Base-by-base conservation (phyloP, 768 basidiomycete genomes). In the Sarcomyxa edulis region DNA sequence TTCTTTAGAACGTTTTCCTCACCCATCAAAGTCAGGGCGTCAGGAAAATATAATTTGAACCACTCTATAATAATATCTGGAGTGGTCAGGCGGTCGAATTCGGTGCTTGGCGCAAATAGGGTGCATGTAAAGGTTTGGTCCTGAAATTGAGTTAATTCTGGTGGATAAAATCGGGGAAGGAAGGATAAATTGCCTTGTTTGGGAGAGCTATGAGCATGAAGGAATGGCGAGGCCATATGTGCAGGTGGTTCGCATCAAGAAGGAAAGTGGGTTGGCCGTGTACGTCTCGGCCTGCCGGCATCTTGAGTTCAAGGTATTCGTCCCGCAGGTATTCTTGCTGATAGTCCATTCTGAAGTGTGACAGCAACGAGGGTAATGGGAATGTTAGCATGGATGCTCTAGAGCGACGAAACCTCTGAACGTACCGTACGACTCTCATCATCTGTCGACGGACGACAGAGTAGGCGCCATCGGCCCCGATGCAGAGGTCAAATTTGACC, bases 171-270 rank as follows among this genome's bases (percentile, higher is more conserved):
- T 47, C 40, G 40, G 32, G 29, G 35, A 34, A 35, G 52, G 45
- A 46, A 36, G 48, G 46, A 37, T 53, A 43, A 56, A 66, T 65
- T 65, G 95, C 95, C 74, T 88, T 84, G 71, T 99, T 99, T 49
- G 95, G 93, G 41, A 99, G 80, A 15, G 92, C 95, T 54, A 99
- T 97, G 53, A 99, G 78, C 95, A 99, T 99, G 73, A 98, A 98
- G 32, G 92, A 90, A 62, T 93, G 89, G 56, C 95, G 85, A 48
- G 95, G 96, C 95, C 95, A 99, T 53, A 99, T 97, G 67, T 99
- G 95, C 50, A 99, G 81, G 62, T 98, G 88, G 61, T 87, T 85
- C 52, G 89, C 87, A 72, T 94, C 91, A 61, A 99, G 82, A 42
- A 81, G 69, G 69, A 86, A 98, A 19, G 66, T 68, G 46, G 81